Evolutionary conservation across 139 green algal genomes (phyloP).

Genomic region (Yamagishiella unicocca): DNA sequence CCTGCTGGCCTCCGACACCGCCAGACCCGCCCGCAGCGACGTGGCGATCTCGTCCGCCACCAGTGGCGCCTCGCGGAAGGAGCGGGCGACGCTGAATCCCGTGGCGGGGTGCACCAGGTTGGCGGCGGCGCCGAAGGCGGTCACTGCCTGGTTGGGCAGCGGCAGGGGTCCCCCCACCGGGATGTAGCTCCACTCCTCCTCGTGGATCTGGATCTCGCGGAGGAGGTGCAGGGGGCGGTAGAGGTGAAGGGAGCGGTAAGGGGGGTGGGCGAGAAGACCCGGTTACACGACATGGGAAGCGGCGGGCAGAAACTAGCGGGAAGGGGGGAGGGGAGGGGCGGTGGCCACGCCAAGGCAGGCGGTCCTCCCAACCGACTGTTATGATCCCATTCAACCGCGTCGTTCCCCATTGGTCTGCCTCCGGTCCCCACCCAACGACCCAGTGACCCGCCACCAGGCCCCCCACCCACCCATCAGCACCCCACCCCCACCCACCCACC

Average conservation of each 20-base stretch:
- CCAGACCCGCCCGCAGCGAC: slow-evolving; percentile 33
- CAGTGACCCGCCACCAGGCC: too few species aligned
- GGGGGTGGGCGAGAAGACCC: background rate
- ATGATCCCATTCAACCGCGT: too few species aligned
- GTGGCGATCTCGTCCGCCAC: slow-evolving; percentile 66
- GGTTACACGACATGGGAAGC: too few species aligned
- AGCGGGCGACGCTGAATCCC: slow-evolving; percentile 65
- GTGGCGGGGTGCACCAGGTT: slow-evolving; percentile 92
- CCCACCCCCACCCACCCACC: background rate
- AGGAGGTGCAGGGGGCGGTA: slow-evolving; percentile 7
- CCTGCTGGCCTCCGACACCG: slow-evolving; percentile 48
- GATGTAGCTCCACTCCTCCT: slow-evolving; percentile 97
- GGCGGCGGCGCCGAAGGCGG: slow-evolving; percentile 91
- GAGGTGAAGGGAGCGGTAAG: background rate
- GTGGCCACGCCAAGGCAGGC: too few species aligned
- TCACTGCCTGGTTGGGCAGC: slow-evolving; percentile 63
- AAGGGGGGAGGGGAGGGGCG: too few species aligned
- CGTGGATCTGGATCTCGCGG: too few species aligned
- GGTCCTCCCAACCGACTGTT: too few species aligned
- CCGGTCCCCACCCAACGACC: too few species aligned
- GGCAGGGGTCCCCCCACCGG: slow-evolving; percentile 91
- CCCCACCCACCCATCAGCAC: background rate
- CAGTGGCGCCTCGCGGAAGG: slow-evolving; percentile 72
- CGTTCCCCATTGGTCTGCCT: too few species aligned
- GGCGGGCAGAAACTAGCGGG: too few species aligned